Evolutionary conservation across 2,329 filamentous ascomycete genomes (phyloP), one percentile per base, ranked within the genome.

Genomic region (Cercospora zeae-maydis): DNA sequence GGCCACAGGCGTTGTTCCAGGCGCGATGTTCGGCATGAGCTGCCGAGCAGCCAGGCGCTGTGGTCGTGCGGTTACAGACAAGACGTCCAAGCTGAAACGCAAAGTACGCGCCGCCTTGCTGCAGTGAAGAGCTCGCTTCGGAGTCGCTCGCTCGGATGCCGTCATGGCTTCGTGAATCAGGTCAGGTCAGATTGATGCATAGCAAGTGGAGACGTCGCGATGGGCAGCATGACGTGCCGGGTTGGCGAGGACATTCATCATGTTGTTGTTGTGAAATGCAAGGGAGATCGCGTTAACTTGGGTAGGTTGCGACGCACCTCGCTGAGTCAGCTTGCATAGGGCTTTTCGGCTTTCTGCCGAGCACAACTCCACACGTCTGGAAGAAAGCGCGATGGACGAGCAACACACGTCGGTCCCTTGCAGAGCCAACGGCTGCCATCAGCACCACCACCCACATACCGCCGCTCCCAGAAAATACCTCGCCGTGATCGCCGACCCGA

Each of bases 361-460:
- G 39, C 21, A 52, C 53, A 39, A 37, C 56, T 58, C 56, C 56
- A 58, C 56, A 49, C 37, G 55, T 45, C 55, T 42, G 37, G 24
- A 31, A 39, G 39, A 49, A 58, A 58, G 45, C 56, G 56, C 56
- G 39, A 31, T 52, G 30, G 24, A 52, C 47, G 21, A 21, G 39
- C 39, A 52, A 33, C 30, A 31, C 47, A 52, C 47, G n/a, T n/a
- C 24, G 30, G 42, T 45, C 61, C 60, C 55, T 62, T 62, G 60
- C 60, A 34, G 52, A 3, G 3, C 30, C 33, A 31, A 56, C 56
- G 19, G 27, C 63, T 13, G 24, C 47, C 33, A 51, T 58, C 53
- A 16, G 19, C 59, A 42, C 54, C 14, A 33, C 47, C 9, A 19
- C 30, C 36, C 10, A 42, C 31, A 19, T 49, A 30, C 31, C 16